Percentiles rank a stretch among this genome's conserved stretches.
Evolutionary conservation across 2,329 filamentous ascomycete genomes (phyloP).

Genomic region (Exophiala sp.): DNA sequence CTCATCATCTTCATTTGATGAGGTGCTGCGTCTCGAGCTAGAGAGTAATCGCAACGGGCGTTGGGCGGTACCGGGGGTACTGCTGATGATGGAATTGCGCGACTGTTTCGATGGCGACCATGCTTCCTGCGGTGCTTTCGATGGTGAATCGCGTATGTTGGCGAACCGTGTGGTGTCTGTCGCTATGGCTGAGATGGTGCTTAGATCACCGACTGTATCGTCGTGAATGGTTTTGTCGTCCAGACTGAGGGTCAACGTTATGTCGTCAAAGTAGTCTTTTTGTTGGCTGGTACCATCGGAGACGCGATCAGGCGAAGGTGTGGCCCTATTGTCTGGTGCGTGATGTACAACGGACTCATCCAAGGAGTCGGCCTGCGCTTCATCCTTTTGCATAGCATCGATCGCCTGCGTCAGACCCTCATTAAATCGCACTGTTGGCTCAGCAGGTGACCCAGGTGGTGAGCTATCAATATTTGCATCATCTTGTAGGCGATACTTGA

Average conservation of each 20-base stretch:
- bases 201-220: slow-evolving; percentile 53
- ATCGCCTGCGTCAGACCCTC: slow-evolving; percentile 29
- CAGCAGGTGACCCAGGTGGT: slow-evolving; percentile 27
- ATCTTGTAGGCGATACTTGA: slow-evolving; percentile 28
- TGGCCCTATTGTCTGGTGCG: slow-evolving; percentile 9
- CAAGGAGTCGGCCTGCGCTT: slow-evolving; percentile 37
- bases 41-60: slow-evolving; percentile 36
- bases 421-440: slow-evolving; percentile 30
- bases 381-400: slow-evolving; percentile 32
- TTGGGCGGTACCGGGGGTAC: slow-evolving; percentile 47
- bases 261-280: slow-evolving; percentile 24
- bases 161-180: slow-evolving; percentile 75
- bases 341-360: slow-evolving; percentile 25
- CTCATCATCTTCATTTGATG: slow-evolving; percentile 33
- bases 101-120: slow-evolving; percentile 42
- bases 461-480: slow-evolving; percentile 19
- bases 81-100: slow-evolving; percentile 30
- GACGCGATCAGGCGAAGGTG: slow-evolving; percentile 16
- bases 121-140: slow-evolving; percentile 40
- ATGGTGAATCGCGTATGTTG: slow-evolving; percentile 61
- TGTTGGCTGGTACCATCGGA: background rate
- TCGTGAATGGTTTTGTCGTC: slow-evolving; percentile 31
- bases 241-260: slow-evolving; percentile 25
- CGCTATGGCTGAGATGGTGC: slow-evolving; percentile 81
- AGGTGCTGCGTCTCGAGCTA: slow-evolving; percentile 23